Percentiles rank a stretch among this genome's conserved stretches.
Conservation (phyloP, 1,284 basidiomycete species). For the Pseudozyma hubeiensis region DNA sequence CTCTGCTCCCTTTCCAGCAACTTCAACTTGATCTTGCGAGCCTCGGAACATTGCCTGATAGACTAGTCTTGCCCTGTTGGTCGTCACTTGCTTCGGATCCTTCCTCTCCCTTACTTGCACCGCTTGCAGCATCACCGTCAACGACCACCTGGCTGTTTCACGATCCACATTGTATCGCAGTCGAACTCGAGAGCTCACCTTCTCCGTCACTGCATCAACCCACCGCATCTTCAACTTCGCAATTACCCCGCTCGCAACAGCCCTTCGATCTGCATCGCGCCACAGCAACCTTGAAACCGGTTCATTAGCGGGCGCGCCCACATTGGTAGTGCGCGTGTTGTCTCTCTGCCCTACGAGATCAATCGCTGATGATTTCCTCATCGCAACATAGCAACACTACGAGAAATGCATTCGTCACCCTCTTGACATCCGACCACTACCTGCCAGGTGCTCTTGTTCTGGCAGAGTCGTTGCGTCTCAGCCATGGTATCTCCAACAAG, state of each 20-base stretch:
- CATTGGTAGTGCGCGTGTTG: not conserved
- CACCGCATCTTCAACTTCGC: too few species aligned
- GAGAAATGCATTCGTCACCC: constrained; percentile 74
- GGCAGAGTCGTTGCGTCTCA: constrained; percentile 76
- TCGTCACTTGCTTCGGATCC: too few species aligned
- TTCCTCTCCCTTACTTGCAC: too few species aligned
- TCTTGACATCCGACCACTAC: constrained; percentile 89
- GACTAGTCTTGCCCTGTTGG: too few species aligned
- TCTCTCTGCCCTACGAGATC: not conserved
- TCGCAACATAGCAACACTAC: constrained; percentile 10
- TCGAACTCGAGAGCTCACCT: too few species aligned
- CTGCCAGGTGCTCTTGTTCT: constrained; percentile 90
- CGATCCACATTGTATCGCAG: too few species aligned
- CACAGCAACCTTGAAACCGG: not conserved
- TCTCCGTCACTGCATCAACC: too few species aligned
- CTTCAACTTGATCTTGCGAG: too few species aligned
- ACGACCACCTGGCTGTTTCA: too few species aligned
- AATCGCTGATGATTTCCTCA: constrained; percentile 31
- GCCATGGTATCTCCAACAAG: constrained; percentile 38
- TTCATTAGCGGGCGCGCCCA: constrained; percentile 6
- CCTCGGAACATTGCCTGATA: too few species aligned
- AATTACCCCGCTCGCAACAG: not conserved
- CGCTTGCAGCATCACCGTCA: too few species aligned
- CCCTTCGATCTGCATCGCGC: not conserved
- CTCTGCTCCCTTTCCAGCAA: not conserved